Evolutionary conservation across 345 rosid species (phyloP).

Genomic region (Heritiera littoralis): DNA sequence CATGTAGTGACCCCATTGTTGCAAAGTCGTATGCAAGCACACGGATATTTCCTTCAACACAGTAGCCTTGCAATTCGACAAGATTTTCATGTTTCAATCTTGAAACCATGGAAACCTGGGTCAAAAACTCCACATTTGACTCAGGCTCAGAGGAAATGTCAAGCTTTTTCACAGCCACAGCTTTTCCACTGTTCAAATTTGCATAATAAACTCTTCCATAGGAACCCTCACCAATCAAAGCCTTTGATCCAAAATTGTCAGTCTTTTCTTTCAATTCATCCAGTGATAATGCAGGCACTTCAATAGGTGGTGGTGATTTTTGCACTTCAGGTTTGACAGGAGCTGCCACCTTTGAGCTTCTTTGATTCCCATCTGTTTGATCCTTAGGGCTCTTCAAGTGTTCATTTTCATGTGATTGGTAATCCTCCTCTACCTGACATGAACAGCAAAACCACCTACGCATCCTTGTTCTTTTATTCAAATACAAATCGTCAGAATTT

Average conservation of each 20-base stretch:
- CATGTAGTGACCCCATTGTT: constrained; percentile 99
- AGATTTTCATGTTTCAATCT: constrained; percentile 81
- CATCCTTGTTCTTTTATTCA: constrained; percentile 81
- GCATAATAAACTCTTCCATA: constrained; percentile 95
- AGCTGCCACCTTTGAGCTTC: constrained; percentile 51
- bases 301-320: constrained; percentile 74
- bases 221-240: constrained; percentile 98
- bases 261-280: constrained; percentile 86
- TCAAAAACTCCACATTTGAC: constrained; percentile 74
- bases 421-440: constrained; percentile 76
- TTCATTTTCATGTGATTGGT: constrained; percentile 60
- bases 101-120: constrained; percentile 91
- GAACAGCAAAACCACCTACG: constrained; percentile 95
- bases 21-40: constrained; percentile 97
- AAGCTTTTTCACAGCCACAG: constrained; percentile 90
- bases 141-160: constrained; percentile 81
- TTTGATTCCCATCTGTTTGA: constrained; percentile 62
- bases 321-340: constrained; percentile 60
- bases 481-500: constrained; percentile 47
- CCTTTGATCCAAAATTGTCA: constrained; percentile 86
- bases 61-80: constrained; percentile 84
- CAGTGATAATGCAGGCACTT: constrained; percentile 75
- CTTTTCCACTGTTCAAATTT: constrained; percentile 57
- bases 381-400: constrained; percentile 54
- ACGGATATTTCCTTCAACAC: constrained; percentile 79